Evolutionary conservation across 257 asterid genomes (phyloP), one percentile per base, ranked within the genome.

Genomic region (Mentha longifolia): DNA sequence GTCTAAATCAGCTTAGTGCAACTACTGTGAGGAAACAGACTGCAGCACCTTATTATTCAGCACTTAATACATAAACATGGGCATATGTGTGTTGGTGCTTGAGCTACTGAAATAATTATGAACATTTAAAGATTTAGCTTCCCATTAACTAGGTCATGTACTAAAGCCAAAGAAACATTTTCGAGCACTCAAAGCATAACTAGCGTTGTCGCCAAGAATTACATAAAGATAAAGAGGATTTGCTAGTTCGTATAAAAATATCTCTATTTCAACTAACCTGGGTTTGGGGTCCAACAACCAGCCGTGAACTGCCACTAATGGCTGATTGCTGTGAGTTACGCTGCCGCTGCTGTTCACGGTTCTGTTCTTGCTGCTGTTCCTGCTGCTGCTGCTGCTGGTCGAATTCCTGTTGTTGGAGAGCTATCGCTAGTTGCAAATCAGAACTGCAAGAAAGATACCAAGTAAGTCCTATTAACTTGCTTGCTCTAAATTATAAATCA

Each of bases 381-480:
- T 41, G 73, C 16, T 72, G 77, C 16, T 72, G 77, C 65, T 80
- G 83, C 73, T 87, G 96, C 35, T 90, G 88, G 63, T 94, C 99
- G 71, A 87, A 91, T 63, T 94, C 99, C 78, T 89, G 95, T 69
- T 91, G 97, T 77, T 94, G 99, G 80, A 94, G 99, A 74, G 96
- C 99, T 66, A 91, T 76, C 12, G 99, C 99, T 79, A 94, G 78
- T 66, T 94, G 96, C 83, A 87, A 79, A 82, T 94, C 97, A 50
- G 97, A 86, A 80, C 99, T 94, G 92, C 80, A 74, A 72, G 71
- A 67, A 58, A 74, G 51, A 42, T 8, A 42, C 54, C 60, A 56
- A 65, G 22, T n/a, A 56, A 65, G 22, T n/a, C 43, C 14, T 17
- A 65, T 43, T 45, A 54, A 22, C 47, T 51, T 61, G 33, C 47